Evolutionary conservation across 176 grass and related monocot genomes (phyloP).

Genomic region (Bonia amplexicaulis): DNA sequence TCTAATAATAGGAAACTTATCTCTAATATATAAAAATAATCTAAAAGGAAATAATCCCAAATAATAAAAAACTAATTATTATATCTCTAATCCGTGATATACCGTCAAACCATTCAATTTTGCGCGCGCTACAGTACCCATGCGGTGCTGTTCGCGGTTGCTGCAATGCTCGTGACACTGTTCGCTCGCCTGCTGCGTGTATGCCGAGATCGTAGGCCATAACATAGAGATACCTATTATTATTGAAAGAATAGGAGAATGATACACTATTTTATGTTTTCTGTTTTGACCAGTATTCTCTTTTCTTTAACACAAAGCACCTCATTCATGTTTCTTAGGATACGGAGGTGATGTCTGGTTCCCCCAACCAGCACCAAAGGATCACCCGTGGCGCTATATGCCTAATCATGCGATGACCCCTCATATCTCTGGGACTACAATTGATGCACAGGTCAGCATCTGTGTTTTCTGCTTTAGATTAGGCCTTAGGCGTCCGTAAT

Average conservation of each 20-base stretch:
- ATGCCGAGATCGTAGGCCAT: too few species aligned
- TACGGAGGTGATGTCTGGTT: constrained; percentile 90
- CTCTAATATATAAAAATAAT: too few species aligned
- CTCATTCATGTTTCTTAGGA: constrained; percentile 31
- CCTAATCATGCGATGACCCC: constrained; percentile 95
- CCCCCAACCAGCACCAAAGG: constrained; percentile 75
- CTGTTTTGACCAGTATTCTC: neutral
- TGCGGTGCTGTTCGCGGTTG: too few species aligned
- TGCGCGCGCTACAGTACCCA: too few species aligned
- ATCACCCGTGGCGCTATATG: constrained; percentile 84
- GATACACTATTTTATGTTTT: neutral
- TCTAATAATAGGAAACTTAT: too few species aligned
- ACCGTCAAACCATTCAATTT: too few species aligned
- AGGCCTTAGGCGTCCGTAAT: neutral
- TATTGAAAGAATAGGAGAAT: neutral
- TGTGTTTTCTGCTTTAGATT: constrained; percentile 4
- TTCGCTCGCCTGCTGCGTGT: too few species aligned
- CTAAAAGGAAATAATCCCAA: too few species aligned
- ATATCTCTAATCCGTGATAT: too few species aligned
- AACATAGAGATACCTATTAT: neutral
- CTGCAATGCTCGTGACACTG: too few species aligned
- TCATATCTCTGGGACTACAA: constrained; percentile 75
- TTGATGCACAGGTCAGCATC: constrained; percentile 55
- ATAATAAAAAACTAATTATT: too few species aligned
- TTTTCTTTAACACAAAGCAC: neutral